Evolutionary conservation across 331 rosid genomes (phyloP), one percentile per base, ranked within the genome.

Genomic region (Pyrus hybrid): DNA sequence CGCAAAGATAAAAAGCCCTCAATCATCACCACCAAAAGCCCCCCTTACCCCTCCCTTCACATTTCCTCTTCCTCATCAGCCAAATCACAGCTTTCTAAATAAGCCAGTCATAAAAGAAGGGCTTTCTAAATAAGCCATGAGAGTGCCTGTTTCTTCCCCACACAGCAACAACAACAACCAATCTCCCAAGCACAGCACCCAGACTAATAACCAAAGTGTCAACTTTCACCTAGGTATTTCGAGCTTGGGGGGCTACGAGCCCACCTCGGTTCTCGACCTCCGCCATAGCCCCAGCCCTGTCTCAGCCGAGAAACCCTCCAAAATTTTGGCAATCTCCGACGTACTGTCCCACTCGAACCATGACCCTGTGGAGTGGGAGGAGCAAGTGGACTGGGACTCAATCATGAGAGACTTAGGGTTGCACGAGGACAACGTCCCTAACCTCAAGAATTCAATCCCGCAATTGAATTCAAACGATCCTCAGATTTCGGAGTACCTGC

Each of bases 221-320:
- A 81, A 53, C 45, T 66, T 33, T 56, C 79, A 43, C 16, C 16
- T 43, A 11, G 49, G 49, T 43, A 43, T 43, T 43, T 43, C 85
- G 5, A 81, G 71, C 76, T 47, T 80, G 18, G 49, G 49, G 49
- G 83, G 81, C 83, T 86, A 86, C 97, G 97, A 93, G 68, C 96
- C 97, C 78, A 90, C 90, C 16, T 90, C 97, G 2, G 97, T 93
- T 21, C 91, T 90, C n/a, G 97, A 93, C 67, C 90, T 87, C 33
- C 84, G 89, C 53, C 89, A 91, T 14, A 93, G 96, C 69, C 94
- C 97, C 0, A 86, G 89, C 80, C 98, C 95, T 0, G 84, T 80
- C 74, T 71, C 69, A 3, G 75, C 79, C 0, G 82, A 77, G 13
- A 85, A 82, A 17, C 87, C 84, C 9, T 8, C 80, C 8, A 80